Conservation (phyloP, 352 stramenopile species). For the Aphanomyces euteiches region DNA sequence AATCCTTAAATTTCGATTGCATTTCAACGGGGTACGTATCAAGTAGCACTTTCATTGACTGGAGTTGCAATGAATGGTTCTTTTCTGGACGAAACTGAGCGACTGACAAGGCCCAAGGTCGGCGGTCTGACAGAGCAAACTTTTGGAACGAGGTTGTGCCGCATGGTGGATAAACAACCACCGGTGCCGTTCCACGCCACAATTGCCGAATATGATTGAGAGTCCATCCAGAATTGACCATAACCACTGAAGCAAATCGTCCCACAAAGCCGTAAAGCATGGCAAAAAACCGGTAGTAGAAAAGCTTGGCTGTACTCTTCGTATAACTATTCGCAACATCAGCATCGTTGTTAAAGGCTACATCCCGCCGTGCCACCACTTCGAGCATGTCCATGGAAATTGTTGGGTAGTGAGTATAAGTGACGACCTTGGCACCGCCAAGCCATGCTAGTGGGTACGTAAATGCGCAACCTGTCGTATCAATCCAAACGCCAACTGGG, state of each 20-base stretch:
- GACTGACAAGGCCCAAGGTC: slow-evolving; percentile 90
- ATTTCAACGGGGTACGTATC: slow-evolving; percentile 36
- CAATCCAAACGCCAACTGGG: slow-evolving; percentile 91
- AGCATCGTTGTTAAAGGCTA: slow-evolving; percentile 93
- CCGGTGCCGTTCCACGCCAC: slow-evolving; percentile 71
- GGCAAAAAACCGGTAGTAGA: slow-evolving; percentile 96
- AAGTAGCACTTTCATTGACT: slow-evolving; percentile 70
- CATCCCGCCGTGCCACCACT: slow-evolving; percentile 85
- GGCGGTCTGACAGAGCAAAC: slow-evolving; percentile 49
- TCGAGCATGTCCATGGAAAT: slow-evolving; percentile 99
- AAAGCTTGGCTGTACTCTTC: slow-evolving; percentile 89
- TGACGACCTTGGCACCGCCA: slow-evolving; percentile 78
- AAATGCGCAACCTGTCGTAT: slow-evolving; percentile 98
- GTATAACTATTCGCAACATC: slow-evolving; percentile 72
- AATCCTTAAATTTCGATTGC: slow-evolving; percentile 42
- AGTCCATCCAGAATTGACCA: slow-evolving; percentile 99
- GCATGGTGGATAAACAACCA: slow-evolving; percentile 95
- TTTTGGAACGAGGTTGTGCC: slow-evolving; percentile 82
- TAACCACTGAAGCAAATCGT: slow-evolving; percentile 81
- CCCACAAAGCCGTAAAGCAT: slow-evolving; percentile 87
- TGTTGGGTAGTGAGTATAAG: slow-evolving; percentile 99
- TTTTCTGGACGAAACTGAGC: slow-evolving; percentile 99
- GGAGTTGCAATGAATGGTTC: slow-evolving; percentile 95
- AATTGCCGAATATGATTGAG: slow-evolving; percentile 92
- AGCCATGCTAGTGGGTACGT: slow-evolving; percentile 91